Evolutionary conservation across 768 basidiomycete genomes (phyloP).

Genomic region (Lenzites betulinus): DNA sequence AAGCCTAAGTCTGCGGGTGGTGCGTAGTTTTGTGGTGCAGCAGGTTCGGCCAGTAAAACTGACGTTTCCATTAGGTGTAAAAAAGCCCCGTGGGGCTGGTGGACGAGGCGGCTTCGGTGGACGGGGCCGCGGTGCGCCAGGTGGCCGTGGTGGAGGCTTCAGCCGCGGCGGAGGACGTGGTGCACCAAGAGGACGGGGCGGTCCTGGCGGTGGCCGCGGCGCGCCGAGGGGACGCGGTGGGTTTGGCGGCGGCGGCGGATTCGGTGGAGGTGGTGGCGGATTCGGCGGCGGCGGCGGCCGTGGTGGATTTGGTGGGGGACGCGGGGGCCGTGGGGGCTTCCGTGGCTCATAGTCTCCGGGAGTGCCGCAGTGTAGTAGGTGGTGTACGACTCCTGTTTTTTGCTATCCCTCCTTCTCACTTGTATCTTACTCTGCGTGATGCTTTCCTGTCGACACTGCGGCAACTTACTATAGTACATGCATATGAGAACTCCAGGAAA

Average conservation of each 20-base stretch:
- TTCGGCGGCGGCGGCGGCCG: constrained; percentile 47
- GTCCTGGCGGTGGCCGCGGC: constrained; percentile 40
- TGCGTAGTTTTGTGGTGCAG: constrained; percentile 24
- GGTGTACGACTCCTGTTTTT: constrained; percentile 15
- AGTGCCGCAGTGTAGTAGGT: neutral
- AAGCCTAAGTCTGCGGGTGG: constrained; percentile 87
- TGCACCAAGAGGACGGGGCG: constrained; percentile 41
- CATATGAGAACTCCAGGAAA: neutral
- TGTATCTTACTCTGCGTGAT: constrained; percentile 6
- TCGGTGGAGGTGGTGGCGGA: constrained; percentile 39
- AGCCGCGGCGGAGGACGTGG: constrained; percentile 50
- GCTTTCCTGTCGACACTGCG: neutral
- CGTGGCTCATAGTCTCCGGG: constrained; percentile 46
- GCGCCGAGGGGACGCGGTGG: constrained; percentile 41
- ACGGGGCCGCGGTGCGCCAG: constrained; percentile 33
- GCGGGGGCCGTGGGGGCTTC: constrained; percentile 45
- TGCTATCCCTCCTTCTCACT: neutral
- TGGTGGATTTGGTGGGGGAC: constrained; percentile 45
- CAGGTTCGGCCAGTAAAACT: neutral
- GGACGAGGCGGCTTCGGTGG: constrained; percentile 10
- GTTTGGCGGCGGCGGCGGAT: constrained; percentile 40
- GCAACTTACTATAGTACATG: neutral
- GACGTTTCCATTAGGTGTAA: constrained; percentile 37
- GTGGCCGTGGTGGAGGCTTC: constrained; percentile 45
- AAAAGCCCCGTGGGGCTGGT: constrained; percentile 29